phyloP scores from a whole-genome alignment of 2,329 filamentous ascomycete genomes.

The Ophiostoma angusticollis region DNA sequence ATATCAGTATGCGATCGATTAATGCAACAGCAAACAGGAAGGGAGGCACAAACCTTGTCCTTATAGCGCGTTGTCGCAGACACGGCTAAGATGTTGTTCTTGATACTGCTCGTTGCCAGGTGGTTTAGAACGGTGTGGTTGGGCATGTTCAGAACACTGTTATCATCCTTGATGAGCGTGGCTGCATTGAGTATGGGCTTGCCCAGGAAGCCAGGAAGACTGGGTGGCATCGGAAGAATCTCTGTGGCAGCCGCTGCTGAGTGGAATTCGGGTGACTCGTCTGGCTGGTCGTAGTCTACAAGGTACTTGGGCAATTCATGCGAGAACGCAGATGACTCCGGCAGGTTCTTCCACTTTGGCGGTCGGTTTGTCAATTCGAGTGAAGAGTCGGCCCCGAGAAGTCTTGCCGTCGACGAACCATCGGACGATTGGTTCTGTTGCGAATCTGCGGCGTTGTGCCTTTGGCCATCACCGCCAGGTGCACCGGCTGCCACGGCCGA shows the following conservation, averaged over 20 bases:
- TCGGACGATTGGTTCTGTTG: slow-evolving; percentile 18
- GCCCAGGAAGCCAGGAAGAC: slow-evolving; percentile 76
- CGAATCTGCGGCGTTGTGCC: slow-evolving; percentile 7
- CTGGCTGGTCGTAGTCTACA: slow-evolving; percentile 71
- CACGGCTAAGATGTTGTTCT: slow-evolving; percentile 87
- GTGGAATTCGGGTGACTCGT: slow-evolving; percentile 63
- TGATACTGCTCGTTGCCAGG: slow-evolving; percentile 93
- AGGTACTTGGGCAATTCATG: slow-evolving; percentile 72
- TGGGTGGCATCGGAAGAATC: slow-evolving; percentile 71
- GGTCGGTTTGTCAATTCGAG: slow-evolving; percentile 18
- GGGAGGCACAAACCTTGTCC: slow-evolving; percentile 55
- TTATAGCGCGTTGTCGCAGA: slow-evolving; percentile 97
- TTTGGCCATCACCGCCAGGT: slow-evolving; percentile 15
- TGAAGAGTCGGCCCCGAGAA: slow-evolving; percentile 3
- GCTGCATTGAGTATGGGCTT: slow-evolving; percentile 91
- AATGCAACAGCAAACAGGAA: not conserved
- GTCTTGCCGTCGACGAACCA: not conserved
- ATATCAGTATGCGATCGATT: no score
- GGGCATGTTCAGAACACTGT: slow-evolving; percentile 90
- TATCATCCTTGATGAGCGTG: slow-evolving; percentile 92
- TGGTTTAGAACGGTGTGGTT: slow-evolving; percentile 97
- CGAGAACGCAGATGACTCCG: slow-evolving; percentile 50
- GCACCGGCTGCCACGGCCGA: slow-evolving; percentile 9
- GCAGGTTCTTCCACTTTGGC: slow-evolving; percentile 42
- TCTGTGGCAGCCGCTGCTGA: slow-evolving; percentile 63